These are phyloP conservation scores for Cutaneotrichosporon mucoides DNA, from an alignment of 1,284 basidiomycete species.

Conservation along the genomic window DNA sequence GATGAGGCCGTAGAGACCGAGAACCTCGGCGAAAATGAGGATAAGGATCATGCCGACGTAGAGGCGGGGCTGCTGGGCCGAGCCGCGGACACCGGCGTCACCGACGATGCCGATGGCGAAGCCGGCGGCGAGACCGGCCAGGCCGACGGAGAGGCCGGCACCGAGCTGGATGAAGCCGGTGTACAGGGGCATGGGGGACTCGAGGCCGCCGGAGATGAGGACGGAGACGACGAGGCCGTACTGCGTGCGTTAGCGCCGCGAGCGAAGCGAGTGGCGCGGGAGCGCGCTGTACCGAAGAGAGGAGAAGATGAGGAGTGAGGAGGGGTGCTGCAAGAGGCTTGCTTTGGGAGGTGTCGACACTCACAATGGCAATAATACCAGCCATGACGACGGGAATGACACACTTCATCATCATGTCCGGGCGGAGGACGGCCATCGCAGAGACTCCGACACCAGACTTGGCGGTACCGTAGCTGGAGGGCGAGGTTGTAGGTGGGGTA, in stretches of 20 bases:
- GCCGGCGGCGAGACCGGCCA: slow-evolving; percentile 83
- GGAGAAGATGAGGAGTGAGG: no score
- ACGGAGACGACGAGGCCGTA: slow-evolving; percentile 94
- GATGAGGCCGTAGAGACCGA: slow-evolving; percentile 60
- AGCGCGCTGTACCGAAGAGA: no score
- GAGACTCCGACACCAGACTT: slow-evolving; percentile 99
- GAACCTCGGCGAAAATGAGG: slow-evolving; percentile 90
- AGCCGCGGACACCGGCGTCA: slow-evolving; percentile 87
- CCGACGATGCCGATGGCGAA: slow-evolving; percentile 94
- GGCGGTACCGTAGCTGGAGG: slow-evolving; percentile 71
- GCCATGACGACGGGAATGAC: slow-evolving; percentile 98
- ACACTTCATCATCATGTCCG: slow-evolving; percentile 92
- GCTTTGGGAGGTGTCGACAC: slow-evolving; percentile 13
- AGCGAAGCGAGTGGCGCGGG: neutral
- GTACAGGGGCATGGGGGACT: slow-evolving; percentile 63
- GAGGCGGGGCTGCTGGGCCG: slow-evolving; percentile 84
- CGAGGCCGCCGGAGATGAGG: slow-evolving; percentile 66
- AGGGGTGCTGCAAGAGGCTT: no score
- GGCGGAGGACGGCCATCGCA: slow-evolving; percentile 93
- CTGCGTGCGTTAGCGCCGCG: slow-evolving; percentile 20
- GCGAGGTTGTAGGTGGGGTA: neutral
- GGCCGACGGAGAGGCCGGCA: slow-evolving; percentile 74
- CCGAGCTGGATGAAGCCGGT: slow-evolving; percentile 85
- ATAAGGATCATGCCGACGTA: slow-evolving; percentile 81
- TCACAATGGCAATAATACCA: slow-evolving; percentile 89